These are phyloP conservation scores for Lepidium sativum DNA, from an alignment of 345 rosid species.

Conservation along the genomic window DNA sequence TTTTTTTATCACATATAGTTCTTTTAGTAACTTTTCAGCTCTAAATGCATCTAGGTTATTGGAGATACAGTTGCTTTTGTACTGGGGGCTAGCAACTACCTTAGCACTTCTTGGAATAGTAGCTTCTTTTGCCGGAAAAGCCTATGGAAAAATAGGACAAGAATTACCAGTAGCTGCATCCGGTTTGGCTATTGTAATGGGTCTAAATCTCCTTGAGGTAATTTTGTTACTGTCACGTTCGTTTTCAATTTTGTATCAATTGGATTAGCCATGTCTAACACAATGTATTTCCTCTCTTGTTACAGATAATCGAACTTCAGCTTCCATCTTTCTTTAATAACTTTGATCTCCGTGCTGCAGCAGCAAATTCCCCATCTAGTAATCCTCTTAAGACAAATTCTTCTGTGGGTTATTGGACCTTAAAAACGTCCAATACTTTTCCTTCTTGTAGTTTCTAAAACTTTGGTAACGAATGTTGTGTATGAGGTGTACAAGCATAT, in stretches of 20 bases:
- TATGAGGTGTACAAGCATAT: conserved; percentile 90
- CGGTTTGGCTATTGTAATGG: conserved; percentile 83
- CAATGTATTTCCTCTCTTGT: neutral
- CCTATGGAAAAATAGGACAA: conserved; percentile 92
- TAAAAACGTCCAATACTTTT: neutral
- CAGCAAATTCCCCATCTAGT: conserved; percentile 89
- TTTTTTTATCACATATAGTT: neutral
- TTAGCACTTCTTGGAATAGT: conserved; percentile 86
- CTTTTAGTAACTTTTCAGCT: neutral
- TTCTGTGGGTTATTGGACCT: neutral
- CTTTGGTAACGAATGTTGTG: conserved; percentile 3
- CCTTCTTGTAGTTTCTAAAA: neutral
- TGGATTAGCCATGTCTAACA: neutral
- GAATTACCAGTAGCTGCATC: conserved; percentile 93
- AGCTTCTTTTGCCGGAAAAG: conserved; percentile 95
- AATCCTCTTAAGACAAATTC: conserved; percentile 5
- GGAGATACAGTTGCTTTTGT: conserved; percentile 76
- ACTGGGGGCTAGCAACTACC: conserved; percentile 85
- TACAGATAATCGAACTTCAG: conserved; percentile 67
- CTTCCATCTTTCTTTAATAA: conserved; percentile 86
- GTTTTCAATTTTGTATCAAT: neutral
- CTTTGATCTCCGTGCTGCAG: conserved; percentile 85
- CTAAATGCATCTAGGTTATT: conserved; percentile 34
- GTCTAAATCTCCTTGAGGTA: conserved; percentile 98
- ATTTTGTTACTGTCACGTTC: neutral